Evolutionary conservation across 1,284 basidiomycete species (phyloP).

Genomic region (Naganishia sp.): DNA sequence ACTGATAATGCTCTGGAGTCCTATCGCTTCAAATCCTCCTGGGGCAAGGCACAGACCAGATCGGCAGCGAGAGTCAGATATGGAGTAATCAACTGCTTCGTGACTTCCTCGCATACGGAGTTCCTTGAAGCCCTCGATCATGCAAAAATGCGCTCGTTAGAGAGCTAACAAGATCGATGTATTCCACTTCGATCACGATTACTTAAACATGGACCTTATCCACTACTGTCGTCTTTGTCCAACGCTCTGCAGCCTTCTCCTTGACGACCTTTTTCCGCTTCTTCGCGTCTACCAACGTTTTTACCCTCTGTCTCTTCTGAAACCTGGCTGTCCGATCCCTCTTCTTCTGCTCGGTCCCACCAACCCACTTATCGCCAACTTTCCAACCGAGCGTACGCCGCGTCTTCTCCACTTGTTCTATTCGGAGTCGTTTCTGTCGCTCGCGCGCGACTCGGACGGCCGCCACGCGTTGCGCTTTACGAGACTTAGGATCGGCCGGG

Average conservation of each 20-base stretch:
- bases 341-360: slow-evolving; percentile 26
- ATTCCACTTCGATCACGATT: no score
- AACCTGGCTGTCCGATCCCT: slow-evolving; percentile 13
- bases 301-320: slow-evolving; percentile 12
- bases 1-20: background rate
- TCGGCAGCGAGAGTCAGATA: no score
- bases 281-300: background rate
- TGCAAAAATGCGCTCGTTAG: no score
- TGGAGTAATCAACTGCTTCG: no score
- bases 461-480: slow-evolving; percentile 64
- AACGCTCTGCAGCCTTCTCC: background rate
- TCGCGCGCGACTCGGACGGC: slow-evolving; percentile 55
- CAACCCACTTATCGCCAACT: slow-evolving; percentile 14
- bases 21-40: no score
- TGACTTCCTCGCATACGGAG: no score
- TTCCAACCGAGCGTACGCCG: slow-evolving; percentile 15
- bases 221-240: background rate
- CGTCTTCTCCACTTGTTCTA: background rate
- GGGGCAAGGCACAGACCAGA: no score
- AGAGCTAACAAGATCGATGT: no score
- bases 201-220: no score
- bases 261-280: slow-evolving; percentile 12
- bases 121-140: no score
- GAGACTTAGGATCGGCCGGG: slow-evolving; percentile 73
- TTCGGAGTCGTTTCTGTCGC: slow-evolving; percentile 10